Percentiles rank a stretch among this genome's conserved stretches.
These are phyloP conservation scores for Hypoxylon crocopeplum DNA, from an alignment of 495 filamentous ascomycete genomes.

Conservation along the genomic window DNA sequence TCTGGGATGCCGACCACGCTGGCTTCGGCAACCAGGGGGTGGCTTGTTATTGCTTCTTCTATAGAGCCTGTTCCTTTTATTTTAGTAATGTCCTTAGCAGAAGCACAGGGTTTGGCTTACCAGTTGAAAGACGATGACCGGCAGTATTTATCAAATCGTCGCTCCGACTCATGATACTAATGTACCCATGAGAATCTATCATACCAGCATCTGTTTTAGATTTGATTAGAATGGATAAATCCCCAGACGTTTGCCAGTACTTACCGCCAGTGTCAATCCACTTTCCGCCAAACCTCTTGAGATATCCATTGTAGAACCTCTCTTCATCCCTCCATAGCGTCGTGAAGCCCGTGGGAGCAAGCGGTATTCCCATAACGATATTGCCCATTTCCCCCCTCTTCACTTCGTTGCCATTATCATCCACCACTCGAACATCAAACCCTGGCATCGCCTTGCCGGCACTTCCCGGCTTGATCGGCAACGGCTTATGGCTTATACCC, in stretches of 20 bases:
- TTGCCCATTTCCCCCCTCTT: slow-evolving; percentile 81
- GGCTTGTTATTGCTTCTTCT: slow-evolving; percentile 86
- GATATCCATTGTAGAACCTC: slow-evolving; percentile 80
- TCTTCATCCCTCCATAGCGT: slow-evolving; percentile 85
- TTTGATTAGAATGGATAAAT: slow-evolving; percentile 14
- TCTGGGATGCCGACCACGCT: slow-evolving; percentile 88
- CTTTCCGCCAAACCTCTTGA: slow-evolving; percentile 76
- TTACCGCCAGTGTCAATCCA: slow-evolving; percentile 82
- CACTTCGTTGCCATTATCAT: slow-evolving; percentile 77
- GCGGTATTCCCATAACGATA: slow-evolving; percentile 81
- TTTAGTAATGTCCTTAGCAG: not conserved
- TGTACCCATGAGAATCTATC: slow-evolving; percentile 81
- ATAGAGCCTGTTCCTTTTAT: slow-evolving; percentile 65
- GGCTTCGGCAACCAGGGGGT: slow-evolving; percentile 78
- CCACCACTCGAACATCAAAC: slow-evolving; percentile 83
- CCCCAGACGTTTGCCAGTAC: not conserved
- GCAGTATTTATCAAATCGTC: slow-evolving; percentile 98
- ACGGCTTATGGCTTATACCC: slow-evolving; percentile 35
- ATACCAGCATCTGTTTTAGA: slow-evolving; percentile 73
- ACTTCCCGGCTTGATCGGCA: slow-evolving; percentile 76
- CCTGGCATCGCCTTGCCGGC: slow-evolving; percentile 91
- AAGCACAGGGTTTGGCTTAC: slow-evolving; percentile 49
- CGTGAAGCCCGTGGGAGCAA: slow-evolving; percentile 85
- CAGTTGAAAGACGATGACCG: slow-evolving; percentile 89
- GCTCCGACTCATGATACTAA: slow-evolving; percentile 83